Evolutionary conservation across 208 protist genomes (phyloP), one percentile per base, ranked within the genome.

Genomic region (Herpetomonas samuelpessoai): DNA sequence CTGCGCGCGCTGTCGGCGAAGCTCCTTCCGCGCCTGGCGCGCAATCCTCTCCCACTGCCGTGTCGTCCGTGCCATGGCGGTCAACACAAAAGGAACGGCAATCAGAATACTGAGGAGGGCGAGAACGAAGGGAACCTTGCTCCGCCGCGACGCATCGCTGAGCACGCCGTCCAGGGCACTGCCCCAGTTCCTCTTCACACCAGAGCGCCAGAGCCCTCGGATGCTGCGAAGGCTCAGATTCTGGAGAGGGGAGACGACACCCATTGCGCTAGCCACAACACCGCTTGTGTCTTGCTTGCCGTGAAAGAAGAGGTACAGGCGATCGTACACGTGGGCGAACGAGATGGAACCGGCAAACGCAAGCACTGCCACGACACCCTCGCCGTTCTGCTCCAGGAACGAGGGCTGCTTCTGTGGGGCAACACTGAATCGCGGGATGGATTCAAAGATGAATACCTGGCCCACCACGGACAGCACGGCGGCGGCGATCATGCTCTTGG

Each of bases 331-430:
- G 48, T 82, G 74, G 52, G 66, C 68, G 63, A 91, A 87, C 3
- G 61, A 68, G 38, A 88, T 74, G 0, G 83, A 73, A 29, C 68
- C 67, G 4, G 74, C 53, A 51, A 89, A 91, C 53, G 72, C 72
- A 2, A 90, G 62, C 58, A 88, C 57, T 0, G 83, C 87, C 6
- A 93, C 83, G 45, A 89, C 70, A 27, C 80, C 83, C 58, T 91
- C 87, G 21, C 82, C 79, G 58, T 90, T 91, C 39, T 86, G 64
- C 50, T 91, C 81, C 21, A 93, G 58, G 54, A 89, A 91, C n/a
- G 70, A 65, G 48, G 25, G 65, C 18, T 27, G 46, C 58, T 68
- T 57, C 14, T 62, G 51, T 25, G 52, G 44, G 9, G 45, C n/a
- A 46, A 59, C 25, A 29, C 71, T 59, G 71, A 91, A 93, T 57